phyloP scores from a whole-genome alignment of 1,284 basidiomycete genomes.

The Golubevia sp. region DNA sequence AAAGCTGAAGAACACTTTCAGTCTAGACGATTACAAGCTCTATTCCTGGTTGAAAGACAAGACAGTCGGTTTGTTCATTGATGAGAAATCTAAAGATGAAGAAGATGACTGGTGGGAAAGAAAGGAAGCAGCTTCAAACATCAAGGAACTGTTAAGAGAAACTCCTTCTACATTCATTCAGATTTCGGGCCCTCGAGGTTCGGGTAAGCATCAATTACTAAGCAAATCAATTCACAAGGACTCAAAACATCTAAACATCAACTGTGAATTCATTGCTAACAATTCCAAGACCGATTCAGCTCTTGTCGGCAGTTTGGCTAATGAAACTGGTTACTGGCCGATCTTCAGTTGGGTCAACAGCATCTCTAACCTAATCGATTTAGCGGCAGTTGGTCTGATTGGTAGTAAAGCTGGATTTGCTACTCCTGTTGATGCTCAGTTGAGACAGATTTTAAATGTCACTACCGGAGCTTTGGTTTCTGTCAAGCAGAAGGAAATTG shows the following conservation, averaged over 20 bases:
- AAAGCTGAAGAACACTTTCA: constrained; percentile 37
- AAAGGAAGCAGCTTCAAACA: constrained; percentile 32
- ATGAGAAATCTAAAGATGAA: neutral
- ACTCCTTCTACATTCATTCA: constrained; percentile 50
- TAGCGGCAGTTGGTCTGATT: constrained; percentile 48
- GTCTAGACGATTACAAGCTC: constrained; percentile 17
- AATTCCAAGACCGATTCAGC: constrained; percentile 37
- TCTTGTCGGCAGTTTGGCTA: constrained; percentile 33
- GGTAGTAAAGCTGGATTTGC: constrained; percentile 51
- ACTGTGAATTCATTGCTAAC: constrained; percentile 42
- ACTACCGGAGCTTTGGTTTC: constrained; percentile 27
- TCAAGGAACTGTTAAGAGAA: constrained; percentile 43
- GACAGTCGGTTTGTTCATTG: constrained; percentile 15
- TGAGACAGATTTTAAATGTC: constrained; percentile 39
- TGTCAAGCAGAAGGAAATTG: constrained; percentile 31
- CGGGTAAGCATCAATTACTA: constrained; percentile 37
- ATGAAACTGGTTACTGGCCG: constrained; percentile 48
- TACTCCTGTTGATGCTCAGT: constrained; percentile 42
- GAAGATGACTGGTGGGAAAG: constrained; percentile 50
- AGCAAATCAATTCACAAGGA: constrained; percentile 26
- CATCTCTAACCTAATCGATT: constrained; percentile 44
- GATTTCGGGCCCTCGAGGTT: constrained; percentile 45
- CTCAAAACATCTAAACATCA: constrained; percentile 31
- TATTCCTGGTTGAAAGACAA: constrained; percentile 46
- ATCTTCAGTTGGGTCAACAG: constrained; percentile 50